Conservation (phyloP, 2,329 filamentous ascomycete genomes). For the Fusarium albosuccineum region DNA sequence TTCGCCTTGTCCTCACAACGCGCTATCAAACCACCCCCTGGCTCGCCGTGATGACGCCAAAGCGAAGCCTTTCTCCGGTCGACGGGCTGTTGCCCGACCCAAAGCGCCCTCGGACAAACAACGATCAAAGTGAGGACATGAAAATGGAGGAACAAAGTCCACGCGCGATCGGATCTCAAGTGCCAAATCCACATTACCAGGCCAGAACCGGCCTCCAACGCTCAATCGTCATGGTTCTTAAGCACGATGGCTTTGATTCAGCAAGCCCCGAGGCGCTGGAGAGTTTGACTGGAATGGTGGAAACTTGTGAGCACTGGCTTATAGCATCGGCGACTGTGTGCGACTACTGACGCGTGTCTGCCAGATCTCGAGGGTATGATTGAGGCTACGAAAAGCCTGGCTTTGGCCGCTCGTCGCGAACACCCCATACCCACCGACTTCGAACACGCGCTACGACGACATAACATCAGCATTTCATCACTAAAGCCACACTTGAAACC, state of each 20-base stretch:
- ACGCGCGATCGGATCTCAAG: conserved; percentile 36
- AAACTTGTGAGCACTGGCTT: conserved; percentile 64
- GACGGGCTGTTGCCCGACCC: conserved; percentile 44
- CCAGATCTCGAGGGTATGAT: conserved; percentile 64
- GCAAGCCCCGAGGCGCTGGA: conserved; percentile 70
- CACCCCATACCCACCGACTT: conserved; percentile 70
- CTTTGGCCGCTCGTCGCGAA: conserved; percentile 64
- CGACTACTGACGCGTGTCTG: conserved; percentile 20
- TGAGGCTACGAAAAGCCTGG: conserved; percentile 61
- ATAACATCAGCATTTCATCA: conserved; percentile 64
- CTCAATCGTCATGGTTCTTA: conserved; percentile 67
- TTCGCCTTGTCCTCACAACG: background rate
- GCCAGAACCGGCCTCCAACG: conserved; percentile 61
- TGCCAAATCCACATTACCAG: conserved; percentile 50
- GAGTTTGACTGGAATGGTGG: conserved; percentile 67
- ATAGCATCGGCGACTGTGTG: too few relatives aligned
- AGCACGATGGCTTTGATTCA: conserved; percentile 70
- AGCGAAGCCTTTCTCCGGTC: conserved; percentile 52
- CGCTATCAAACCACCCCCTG: conserved; percentile 1
- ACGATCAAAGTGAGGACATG: conserved; percentile 9
- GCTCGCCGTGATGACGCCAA: conserved; percentile 50
- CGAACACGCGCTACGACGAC: conserved; percentile 63
- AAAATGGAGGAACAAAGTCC: conserved; percentile 31
- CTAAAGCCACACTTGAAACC: conserved; percentile 69
- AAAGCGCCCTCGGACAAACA: conserved; percentile 49